Conservation (phyloP, 441 rosid genomes). For the Adansonia madagascariensis region DNA sequence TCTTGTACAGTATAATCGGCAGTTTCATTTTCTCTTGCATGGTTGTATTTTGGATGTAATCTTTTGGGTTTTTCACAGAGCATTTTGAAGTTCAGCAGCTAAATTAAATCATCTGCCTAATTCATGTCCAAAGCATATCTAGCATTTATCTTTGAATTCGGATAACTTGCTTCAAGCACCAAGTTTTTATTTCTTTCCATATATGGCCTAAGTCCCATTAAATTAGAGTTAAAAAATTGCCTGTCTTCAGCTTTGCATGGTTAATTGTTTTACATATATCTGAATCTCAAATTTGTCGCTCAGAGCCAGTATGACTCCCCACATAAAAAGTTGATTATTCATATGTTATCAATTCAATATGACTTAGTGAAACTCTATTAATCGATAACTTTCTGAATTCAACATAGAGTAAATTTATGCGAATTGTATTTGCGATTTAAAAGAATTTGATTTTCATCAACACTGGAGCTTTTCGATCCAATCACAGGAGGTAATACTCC, state of each 20-base stretch:
- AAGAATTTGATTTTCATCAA: conserved; percentile 15
- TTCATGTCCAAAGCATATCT: too few species aligned
- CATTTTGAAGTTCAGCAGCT: conserved; percentile 16
- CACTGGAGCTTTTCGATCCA: conserved; percentile 43
- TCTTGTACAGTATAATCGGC: neutral
- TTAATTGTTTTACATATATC: neutral
- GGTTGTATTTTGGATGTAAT: conserved; percentile 8
- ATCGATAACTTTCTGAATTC: neutral
- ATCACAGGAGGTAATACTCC: conserved; percentile 54
- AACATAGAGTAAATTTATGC: neutral
- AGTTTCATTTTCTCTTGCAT: too few species aligned
- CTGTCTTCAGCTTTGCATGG: neutral
- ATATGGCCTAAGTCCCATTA: neutral
- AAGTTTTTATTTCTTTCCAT: neutral
- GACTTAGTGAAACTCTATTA: too few species aligned
- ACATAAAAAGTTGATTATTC: neutral
- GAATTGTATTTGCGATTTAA: neutral
- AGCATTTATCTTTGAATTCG: too few species aligned
- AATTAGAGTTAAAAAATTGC: too few species aligned
- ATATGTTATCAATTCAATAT: neutral
- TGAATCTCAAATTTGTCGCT: neutral
- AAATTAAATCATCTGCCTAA: too few species aligned
- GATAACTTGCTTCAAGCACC: neutral
- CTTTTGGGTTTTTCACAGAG: conserved; percentile 37
- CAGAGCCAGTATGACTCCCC: neutral